Evolutionary conservation across 371 early-diverging fungal species (phyloP).

Genomic region (Mucor circinelloides): DNA sequence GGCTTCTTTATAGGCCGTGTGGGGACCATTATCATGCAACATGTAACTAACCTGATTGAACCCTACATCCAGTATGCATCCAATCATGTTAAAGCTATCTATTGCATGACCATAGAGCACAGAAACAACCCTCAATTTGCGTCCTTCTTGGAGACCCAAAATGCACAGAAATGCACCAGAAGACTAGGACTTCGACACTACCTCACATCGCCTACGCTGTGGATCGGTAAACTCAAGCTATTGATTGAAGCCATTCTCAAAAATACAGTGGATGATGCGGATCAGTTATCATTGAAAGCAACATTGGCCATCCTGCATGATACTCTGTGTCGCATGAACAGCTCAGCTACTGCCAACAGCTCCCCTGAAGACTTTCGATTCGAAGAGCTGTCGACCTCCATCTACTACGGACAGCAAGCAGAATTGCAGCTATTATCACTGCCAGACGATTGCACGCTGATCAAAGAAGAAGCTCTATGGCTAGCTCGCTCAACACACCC

Average conservation of each 20-base stretch:
- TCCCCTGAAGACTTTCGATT: constrained; percentile 26
- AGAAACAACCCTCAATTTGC: constrained; percentile 26
- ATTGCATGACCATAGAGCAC: constrained; percentile 21
- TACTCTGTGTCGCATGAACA: constrained; percentile 34
- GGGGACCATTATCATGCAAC: constrained; percentile 21
- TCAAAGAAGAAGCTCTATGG: constrained; percentile 31
- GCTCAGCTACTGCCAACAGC: constrained; percentile 16
- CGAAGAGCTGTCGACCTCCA: constrained; percentile 24
- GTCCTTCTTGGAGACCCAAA: constrained; percentile 24
- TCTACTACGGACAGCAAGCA: neutral
- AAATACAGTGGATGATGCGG: constrained; percentile 32
- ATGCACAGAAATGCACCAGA: constrained; percentile 23
- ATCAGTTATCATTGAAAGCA: constrained; percentile 29
- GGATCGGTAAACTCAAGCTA: constrained; percentile 38
- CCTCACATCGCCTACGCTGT: constrained; percentile 34
- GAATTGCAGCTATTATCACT: constrained; percentile 2
- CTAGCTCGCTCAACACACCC: constrained; percentile 33
- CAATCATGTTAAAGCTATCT: constrained; percentile 16
- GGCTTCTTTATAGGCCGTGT: constrained; percentile 23
- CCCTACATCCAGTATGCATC: constrained; percentile 29
- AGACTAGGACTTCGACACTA: constrained; percentile 39
- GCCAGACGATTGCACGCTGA: constrained; percentile 17
- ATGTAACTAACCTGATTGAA: constrained; percentile 19
- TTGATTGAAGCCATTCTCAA: constrained; percentile 35
- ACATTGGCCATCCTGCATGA: constrained; percentile 30